Conservation (phyloP, 306 rosid species). For the Quercus robur region DNA sequence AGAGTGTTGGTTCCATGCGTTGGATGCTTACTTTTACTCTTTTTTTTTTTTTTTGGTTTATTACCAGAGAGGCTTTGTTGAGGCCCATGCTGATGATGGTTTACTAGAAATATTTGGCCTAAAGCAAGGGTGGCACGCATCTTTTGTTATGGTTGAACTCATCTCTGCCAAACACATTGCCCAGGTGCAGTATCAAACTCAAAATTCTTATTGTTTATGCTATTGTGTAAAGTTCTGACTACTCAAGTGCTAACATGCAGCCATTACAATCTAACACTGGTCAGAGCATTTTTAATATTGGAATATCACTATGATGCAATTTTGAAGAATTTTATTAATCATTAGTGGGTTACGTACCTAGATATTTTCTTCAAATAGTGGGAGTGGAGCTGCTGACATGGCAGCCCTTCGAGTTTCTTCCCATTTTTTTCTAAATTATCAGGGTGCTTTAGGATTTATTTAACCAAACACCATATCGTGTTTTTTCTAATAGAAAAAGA, state of each 20-base stretch:
- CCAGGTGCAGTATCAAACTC: constrained; percentile 53
- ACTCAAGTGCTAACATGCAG: not conserved
- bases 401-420: not conserved
- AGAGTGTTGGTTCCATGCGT: not conserved
- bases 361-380: not conserved
- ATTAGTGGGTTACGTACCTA: not conserved
- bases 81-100: constrained; percentile 93
- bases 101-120: constrained; percentile 92
- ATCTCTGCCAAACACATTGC: constrained; percentile 92
- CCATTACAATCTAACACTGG: not conserved
- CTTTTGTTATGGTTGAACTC: constrained; percentile 94
- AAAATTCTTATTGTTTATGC: constrained; percentile 7
- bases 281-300: not conserved
- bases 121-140: constrained; percentile 99
- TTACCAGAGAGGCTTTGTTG: constrained; percentile 84
- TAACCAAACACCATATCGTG: not conserved
- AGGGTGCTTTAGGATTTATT: not conserved
- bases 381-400: not conserved
- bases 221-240: constrained; percentile 3
- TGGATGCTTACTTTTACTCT: constrained; percentile 9
- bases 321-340: not conserved
- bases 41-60: constrained; percentile 15
- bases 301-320: not conserved
- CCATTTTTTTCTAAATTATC: not conserved
- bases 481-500: no score